Conservation (phyloP, 2,329 filamentous ascomycete genomes). For the Botrytis byssoidea region DNA sequence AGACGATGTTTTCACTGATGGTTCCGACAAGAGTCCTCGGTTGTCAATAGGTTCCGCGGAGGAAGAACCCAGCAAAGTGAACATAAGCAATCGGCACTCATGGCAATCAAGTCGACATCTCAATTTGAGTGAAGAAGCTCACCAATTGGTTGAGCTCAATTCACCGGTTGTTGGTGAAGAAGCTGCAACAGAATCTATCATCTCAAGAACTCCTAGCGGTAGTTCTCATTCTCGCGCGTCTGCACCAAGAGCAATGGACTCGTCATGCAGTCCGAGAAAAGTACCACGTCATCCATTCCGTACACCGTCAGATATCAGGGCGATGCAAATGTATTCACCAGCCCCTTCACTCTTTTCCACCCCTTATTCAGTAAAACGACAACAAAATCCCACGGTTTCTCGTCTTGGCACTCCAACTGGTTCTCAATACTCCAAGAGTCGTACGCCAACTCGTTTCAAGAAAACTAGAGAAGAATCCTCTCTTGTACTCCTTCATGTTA, state of each 20-base stretch:
- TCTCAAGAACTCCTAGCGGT: slow-evolving; percentile 45
- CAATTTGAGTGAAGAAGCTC: slow-evolving; percentile 16
- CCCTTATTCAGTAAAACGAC: slow-evolving; percentile 53
- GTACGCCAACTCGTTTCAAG: slow-evolving; percentile 58
- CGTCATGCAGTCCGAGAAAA: slow-evolving; percentile 48
- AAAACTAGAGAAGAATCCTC: slow-evolving; percentile 58
- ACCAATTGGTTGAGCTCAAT: slow-evolving; percentile 32
- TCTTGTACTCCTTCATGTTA: slow-evolving; percentile 75
- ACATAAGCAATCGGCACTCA: slow-evolving; percentile 8
- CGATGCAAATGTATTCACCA: slow-evolving; percentile 70
- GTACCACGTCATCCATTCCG: slow-evolving; percentile 64
- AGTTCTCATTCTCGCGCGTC: slow-evolving; percentile 31
- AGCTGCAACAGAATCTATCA: slow-evolving; percentile 42
- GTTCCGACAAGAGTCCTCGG: slow-evolving; percentile 28
- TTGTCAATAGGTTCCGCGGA: slow-evolving; percentile 36
- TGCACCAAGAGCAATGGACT: slow-evolving; percentile 39
- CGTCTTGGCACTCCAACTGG: slow-evolving; percentile 54
- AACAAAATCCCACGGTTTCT: slow-evolving; percentile 48
- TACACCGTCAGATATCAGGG: slow-evolving; percentile 66
- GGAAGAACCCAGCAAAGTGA: slow-evolving; percentile 21
- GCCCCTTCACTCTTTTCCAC: slow-evolving; percentile 57
- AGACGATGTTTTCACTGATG: slow-evolving; percentile 39
- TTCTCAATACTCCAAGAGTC: slow-evolving; percentile 31
- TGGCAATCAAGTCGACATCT: slow-evolving; percentile 11
- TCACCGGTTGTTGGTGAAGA: slow-evolving; percentile 36